phyloP scores from a whole-genome alignment of 495 filamentous ascomycete genomes.

The Pseudoneurospora amorphoporcata region DNA sequence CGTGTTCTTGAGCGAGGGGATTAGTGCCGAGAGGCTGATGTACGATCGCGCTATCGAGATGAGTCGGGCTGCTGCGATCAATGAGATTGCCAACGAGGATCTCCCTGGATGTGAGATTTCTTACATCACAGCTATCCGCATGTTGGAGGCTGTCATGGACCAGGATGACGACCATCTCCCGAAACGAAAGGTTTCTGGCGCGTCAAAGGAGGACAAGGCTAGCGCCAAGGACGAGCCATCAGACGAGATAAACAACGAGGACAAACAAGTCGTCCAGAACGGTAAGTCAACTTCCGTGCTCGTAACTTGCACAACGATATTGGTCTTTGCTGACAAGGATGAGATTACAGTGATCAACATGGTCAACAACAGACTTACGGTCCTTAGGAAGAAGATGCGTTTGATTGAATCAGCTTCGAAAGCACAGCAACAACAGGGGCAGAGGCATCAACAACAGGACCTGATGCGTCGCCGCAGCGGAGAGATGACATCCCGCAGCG shows the following conservation, averaged over 20 bases:
- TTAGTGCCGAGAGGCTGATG: slow-evolving; percentile 95
- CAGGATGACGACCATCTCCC: slow-evolving; percentile 61
- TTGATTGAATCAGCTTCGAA: slow-evolving; percentile 33
- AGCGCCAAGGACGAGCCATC: slow-evolving; percentile 34
- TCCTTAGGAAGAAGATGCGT: slow-evolving; percentile 34
- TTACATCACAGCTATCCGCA: slow-evolving; percentile 80
- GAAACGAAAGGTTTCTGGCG: slow-evolving; percentile 26
- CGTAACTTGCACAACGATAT: background rate
- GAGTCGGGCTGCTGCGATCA: slow-evolving; percentile 88
- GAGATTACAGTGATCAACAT: slow-evolving; percentile 32
- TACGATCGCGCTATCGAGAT: slow-evolving; percentile 95
- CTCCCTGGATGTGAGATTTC: slow-evolving; percentile 82
- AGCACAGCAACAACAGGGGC: slow-evolving; percentile 22
- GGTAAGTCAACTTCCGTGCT: slow-evolving; percentile 29
- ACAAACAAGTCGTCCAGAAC: slow-evolving; percentile 62
- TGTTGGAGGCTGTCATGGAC: slow-evolving; percentile 91
- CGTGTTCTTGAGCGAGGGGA: slow-evolving; percentile 51
- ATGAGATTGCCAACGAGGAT: slow-evolving; percentile 87
- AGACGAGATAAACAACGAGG: slow-evolving; percentile 57
- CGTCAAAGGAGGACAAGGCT: slow-evolving; percentile 32
- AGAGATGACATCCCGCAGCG: slow-evolving; percentile 33
- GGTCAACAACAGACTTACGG: slow-evolving; percentile 28
- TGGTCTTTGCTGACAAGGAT: slow-evolving; percentile 6
- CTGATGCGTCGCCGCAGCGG: slow-evolving; percentile 33
- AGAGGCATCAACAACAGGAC: slow-evolving; percentile 19